These are phyloP conservation scores for Turnera subulata DNA, from an alignment of 345 rosid genomes.

Conservation along the genomic window DNA sequence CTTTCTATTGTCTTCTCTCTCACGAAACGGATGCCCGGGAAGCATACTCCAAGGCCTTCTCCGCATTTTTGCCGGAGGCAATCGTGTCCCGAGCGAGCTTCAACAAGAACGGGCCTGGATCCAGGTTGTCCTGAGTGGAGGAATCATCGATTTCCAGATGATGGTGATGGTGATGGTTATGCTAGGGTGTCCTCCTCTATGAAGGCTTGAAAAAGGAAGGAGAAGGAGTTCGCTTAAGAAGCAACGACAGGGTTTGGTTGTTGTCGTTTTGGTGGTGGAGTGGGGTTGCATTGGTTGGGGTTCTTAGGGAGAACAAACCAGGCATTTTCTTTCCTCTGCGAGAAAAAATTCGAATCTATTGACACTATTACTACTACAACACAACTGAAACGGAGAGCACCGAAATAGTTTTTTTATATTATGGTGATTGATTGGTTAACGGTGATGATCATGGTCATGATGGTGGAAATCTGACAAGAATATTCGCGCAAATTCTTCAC, in stretches of 20 bases:
- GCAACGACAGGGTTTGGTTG: constrained; percentile 8
- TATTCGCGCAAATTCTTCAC: no score
- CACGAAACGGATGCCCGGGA: constrained; percentile 58
- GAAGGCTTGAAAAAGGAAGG: constrained; percentile 81
- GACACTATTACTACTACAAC: no score
- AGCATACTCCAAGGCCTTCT: constrained; percentile 85
- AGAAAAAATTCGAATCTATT: no score
- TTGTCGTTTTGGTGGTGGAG: constrained; percentile 38
- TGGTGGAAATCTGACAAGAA: no score
- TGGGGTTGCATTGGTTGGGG: constrained; percentile 64
- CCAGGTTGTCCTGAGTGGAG: constrained; percentile 69
- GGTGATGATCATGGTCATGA: no score
- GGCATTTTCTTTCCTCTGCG: constrained; percentile 47
- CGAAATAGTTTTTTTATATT: no score
- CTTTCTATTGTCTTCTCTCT: constrained; percentile 74
- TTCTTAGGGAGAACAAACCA: constrained; percentile 78
- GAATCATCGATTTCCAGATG: constrained; percentile 13
- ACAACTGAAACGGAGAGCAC: no score
- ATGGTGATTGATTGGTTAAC: no score
- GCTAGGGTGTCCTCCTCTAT: constrained; percentile 34
- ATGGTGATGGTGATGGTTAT: constrained; percentile 68
- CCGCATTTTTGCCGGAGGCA: constrained; percentile 90
- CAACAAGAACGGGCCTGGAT: constrained; percentile 94
- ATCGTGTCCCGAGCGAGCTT: constrained; percentile 92
- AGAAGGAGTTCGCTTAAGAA: constrained; percentile 63